A percentile compares a stretch with the other conserved stretches of the same genome.
Evolutionary conservation across 2,329 filamentous ascomycete genomes (phyloP).

Genomic region (Raffaelea deltoideospora): DNA sequence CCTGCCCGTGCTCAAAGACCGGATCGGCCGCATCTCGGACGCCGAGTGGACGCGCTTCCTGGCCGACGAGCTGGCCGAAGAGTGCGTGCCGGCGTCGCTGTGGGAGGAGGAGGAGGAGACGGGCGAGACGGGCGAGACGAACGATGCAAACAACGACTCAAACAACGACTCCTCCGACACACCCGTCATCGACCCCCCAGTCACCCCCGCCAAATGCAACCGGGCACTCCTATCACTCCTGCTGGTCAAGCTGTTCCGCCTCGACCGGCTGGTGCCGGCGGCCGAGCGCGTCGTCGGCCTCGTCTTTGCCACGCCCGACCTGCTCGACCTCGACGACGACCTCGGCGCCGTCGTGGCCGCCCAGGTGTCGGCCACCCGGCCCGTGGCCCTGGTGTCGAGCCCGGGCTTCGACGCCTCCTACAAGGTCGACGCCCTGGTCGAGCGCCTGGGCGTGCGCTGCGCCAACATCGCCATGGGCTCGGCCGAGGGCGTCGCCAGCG

Average conservation of each 20-base stretch:
- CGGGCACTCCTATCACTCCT: slow-evolving; percentile 70
- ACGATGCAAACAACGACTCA: too few relatives aligned
- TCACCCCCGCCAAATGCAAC: slow-evolving; percentile 39
- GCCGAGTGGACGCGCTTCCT: slow-evolving; percentile 72
- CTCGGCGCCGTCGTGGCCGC: slow-evolving; percentile 72
- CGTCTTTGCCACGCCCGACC: slow-evolving; percentile 69
- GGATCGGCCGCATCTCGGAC: slow-evolving; percentile 45
- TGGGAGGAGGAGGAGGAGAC: slow-evolving; percentile 39
- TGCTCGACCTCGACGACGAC: slow-evolving; percentile 76
- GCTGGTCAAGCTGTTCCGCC: slow-evolving; percentile 83
- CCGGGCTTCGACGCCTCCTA: slow-evolving; percentile 97
- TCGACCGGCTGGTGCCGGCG: slow-evolving; percentile 86
- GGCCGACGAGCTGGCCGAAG: slow-evolving; percentile 72
- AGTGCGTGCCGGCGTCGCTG: slow-evolving; percentile 65
- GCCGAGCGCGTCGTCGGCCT: slow-evolving; percentile 79
- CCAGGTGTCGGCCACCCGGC: slow-evolving; percentile 70
- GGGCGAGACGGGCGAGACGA: background rate
- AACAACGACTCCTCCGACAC: background rate
- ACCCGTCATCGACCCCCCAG: background rate
- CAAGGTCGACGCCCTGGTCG: slow-evolving; percentile 92
- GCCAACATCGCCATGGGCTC: slow-evolving; percentile 99
- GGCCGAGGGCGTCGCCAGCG: slow-evolving; percentile 79
- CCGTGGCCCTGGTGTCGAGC: slow-evolving; percentile 84
- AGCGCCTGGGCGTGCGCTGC: slow-evolving; percentile 66
- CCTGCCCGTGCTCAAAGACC: slow-evolving; percentile 58